phyloP scores from a whole-genome alignment of 208 protist genomes.

The Leptomonas seymouri region DNA sequence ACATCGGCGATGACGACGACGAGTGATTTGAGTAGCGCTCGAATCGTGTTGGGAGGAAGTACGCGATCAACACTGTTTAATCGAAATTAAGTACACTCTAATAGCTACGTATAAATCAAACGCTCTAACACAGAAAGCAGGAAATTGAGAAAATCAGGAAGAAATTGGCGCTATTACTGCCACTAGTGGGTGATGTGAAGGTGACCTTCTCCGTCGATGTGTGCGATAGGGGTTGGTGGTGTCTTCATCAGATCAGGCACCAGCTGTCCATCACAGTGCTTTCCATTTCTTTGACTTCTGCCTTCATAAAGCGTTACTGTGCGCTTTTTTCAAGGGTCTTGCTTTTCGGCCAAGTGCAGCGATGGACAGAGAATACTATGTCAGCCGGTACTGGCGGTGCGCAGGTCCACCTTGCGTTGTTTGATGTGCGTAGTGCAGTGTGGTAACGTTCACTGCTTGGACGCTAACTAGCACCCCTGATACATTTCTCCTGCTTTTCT shows the following conservation, averaged over 20 bases:
- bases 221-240: no score
- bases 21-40: conserved; percentile 10
- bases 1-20: conserved; percentile 31
- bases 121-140: neutral
- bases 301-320: no score
- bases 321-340: no score
- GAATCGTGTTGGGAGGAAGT: neutral
- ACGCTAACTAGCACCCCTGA: neutral
- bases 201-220: no score
- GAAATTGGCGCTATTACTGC: no score
- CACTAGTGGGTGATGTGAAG: no score
- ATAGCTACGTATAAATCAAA: conserved; percentile 16
- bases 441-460: neutral
- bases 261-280: no score
- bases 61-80: conserved; percentile 1
- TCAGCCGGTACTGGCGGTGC: no score
- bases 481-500: neutral
- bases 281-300: no score
- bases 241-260: no score
- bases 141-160: conserved; percentile 7
- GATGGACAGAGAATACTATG: neutral
- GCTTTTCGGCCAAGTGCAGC: neutral
- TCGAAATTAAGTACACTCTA: conserved; percentile 9
- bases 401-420: no score
- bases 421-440: neutral